These are phyloP conservation scores for Allomyces javanicus DNA, from an alignment of 192 early-diverging fungal genomes.

Conservation along the genomic window DNA sequence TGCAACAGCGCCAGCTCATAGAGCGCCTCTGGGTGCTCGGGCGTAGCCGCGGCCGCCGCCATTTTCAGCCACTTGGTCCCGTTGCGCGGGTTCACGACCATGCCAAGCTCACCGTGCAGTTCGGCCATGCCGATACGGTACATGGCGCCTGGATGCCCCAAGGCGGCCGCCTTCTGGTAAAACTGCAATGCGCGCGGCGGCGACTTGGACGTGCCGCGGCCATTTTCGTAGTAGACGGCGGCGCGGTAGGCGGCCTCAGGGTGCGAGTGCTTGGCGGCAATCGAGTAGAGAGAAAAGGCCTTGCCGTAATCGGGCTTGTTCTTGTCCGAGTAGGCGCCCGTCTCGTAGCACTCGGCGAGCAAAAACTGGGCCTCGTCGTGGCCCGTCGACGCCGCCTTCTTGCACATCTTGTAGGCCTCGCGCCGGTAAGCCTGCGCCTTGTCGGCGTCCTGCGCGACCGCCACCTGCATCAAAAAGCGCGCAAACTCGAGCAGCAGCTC, in stretches of 20 bases:
- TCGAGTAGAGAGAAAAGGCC: constrained; percentile 41
- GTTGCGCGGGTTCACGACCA: constrained; percentile 28
- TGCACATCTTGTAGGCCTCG: constrained; percentile 45
- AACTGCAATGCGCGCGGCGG: constrained; percentile 41
- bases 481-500: constrained; percentile 48
- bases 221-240: constrained; percentile 43
- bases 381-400: constrained; percentile 31
- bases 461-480: constrained; percentile 38
- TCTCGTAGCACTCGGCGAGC: constrained; percentile 45
- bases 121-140: constrained; percentile 39
- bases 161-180: constrained; percentile 48
- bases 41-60: constrained; percentile 31
- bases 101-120: constrained; percentile 32
- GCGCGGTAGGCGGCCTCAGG: constrained; percentile 43
- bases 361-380: constrained; percentile 50
- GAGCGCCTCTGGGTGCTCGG: constrained; percentile 35
- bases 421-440: constrained; percentile 29
- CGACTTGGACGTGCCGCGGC: constrained; percentile 36
- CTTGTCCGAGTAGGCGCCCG: constrained; percentile 38
- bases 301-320: constrained; percentile 47
- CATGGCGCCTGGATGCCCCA: constrained; percentile 46
- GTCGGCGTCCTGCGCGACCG: constrained; percentile 23
- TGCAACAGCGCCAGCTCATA: constrained; percentile 37
- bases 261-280: constrained; percentile 48
- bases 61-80: constrained; percentile 40